A percentile compares a stretch with the other conserved stretches of the same genome.
These are phyloP conservation scores for Mortierella sp. DNA, from an alignment of 371 early-diverging fungal genomes.

Conservation along the genomic window DNA sequence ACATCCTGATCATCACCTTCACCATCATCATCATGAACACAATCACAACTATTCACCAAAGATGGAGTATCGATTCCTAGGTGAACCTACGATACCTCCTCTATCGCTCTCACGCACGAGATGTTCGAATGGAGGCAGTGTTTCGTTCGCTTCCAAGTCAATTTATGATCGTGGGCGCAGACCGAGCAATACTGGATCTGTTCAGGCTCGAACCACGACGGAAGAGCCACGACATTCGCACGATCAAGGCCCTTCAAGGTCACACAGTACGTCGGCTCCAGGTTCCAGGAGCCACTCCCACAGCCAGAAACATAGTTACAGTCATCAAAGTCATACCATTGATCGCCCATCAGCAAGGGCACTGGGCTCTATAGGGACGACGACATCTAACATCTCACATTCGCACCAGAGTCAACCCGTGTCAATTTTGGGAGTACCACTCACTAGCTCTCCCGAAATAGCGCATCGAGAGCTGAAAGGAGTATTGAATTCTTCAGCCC, in stretches of 20 bases:
- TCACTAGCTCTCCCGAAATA: slow-evolving; percentile 21
- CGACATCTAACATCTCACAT: neutral
- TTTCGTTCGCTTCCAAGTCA: neutral
- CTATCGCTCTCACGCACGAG: neutral
- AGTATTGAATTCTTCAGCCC: neutral
- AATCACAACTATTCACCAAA: neutral
- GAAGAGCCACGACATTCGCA: neutral
- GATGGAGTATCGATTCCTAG: neutral
- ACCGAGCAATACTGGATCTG: neutral
- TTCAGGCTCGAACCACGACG: neutral
- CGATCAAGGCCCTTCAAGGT: neutral
- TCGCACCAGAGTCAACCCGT: slow-evolving; percentile 10
- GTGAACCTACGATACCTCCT: neutral
- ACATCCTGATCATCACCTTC: neutral
- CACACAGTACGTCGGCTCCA: neutral
- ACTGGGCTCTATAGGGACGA: neutral
- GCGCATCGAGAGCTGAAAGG: slow-evolving; percentile 11
- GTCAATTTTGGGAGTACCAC: slow-evolving; percentile 16
- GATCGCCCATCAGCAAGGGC: neutral
- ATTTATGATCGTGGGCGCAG: neutral
- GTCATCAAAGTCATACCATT: neutral
- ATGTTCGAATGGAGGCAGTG: neutral
- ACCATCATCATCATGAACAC: neutral
- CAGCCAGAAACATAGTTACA: neutral
- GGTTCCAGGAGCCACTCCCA: neutral